These are phyloP conservation scores for Exophiala lecanii-corni DNA, from an alignment of 2,329 filamentous ascomycete species.

Conservation along the genomic window DNA sequence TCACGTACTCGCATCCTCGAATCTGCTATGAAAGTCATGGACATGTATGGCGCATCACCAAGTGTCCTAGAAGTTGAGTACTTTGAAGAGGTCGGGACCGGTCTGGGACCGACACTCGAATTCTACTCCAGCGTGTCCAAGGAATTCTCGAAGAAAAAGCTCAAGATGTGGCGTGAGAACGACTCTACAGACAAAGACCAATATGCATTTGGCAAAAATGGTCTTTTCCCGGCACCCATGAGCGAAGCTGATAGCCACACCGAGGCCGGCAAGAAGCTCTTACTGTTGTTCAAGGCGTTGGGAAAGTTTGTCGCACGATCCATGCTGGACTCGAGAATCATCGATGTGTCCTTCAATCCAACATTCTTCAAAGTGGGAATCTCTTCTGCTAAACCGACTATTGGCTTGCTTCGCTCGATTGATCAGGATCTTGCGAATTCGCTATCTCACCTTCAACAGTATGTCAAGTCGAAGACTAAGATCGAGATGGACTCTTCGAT, in stretches of 20 bases:
- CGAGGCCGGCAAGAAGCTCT: slow-evolving; percentile 78
- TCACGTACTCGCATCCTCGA: slow-evolving; percentile 91
- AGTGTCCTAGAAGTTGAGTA: slow-evolving; percentile 97
- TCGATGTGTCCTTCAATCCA: slow-evolving; percentile 94
- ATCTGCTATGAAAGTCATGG: slow-evolving; percentile 97
- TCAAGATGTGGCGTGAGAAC: slow-evolving; percentile 93
- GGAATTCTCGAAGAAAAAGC: slow-evolving; percentile 94
- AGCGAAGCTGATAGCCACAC: slow-evolving; percentile 68
- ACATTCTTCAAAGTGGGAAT: slow-evolving; percentile 96
- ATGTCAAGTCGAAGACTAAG: slow-evolving; percentile 73
- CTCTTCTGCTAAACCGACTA: slow-evolving; percentile 64
- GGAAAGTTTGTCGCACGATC: slow-evolving; percentile 97
- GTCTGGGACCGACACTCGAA: slow-evolving; percentile 88
- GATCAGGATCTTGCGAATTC: slow-evolving; percentile 83
- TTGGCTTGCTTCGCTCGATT: slow-evolving; percentile 84
- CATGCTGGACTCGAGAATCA: slow-evolving; percentile 97
- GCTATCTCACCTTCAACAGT: slow-evolving; percentile 80
- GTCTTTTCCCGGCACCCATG: slow-evolving; percentile 88
- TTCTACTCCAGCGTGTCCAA: slow-evolving; percentile 98
- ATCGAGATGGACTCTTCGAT: slow-evolving; percentile 69
- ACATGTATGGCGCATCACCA: slow-evolving; percentile 92
- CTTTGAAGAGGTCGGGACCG: slow-evolving; percentile 96
- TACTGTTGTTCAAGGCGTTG: slow-evolving; percentile 85
- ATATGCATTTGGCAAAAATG: slow-evolving; percentile 77
- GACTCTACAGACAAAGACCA: slow-evolving; percentile 59